Base-by-base conservation (phyloP, 139 green algal species). In the Chlamydomonas urium region DNA sequence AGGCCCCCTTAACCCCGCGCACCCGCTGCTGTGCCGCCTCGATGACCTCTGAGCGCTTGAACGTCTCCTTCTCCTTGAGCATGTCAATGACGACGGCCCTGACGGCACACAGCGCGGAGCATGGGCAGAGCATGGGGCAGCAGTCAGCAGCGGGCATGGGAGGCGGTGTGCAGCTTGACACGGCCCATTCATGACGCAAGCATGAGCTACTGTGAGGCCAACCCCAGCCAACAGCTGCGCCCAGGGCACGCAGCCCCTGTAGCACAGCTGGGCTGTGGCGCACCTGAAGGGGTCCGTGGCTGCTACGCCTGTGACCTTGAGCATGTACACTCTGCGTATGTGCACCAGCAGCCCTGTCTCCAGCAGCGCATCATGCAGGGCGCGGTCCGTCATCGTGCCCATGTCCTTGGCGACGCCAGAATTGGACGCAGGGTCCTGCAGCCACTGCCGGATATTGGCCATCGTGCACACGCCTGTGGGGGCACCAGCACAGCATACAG, bases 291-390 rank as follows among this genome's bases (percentile, higher is more conserved):
- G 29, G n/a, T 62, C 72, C 36, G 47, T 42, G 2, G 38, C 62
- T 26, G 61, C 14, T 2, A 63, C 66, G 28, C 73, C 73, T 4
- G 62, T 75, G 37, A 66, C 57, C 33, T 68, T 77, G n/a, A 73
- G 53, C 69, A 83, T 61, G 57, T 83, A 83, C 56, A 83, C 69
- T 0, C 73, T 75, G 47, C 74, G 67, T 31, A 83, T 75, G 53
- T 26, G 72, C 2, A 42, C 29, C 24, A 83, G 26, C 38, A 70
- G 38, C 19, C 73, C 73, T 23, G 42, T 45, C 23, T 19, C 31
- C 29, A 58, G 45, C 2, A 83, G 6, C 24, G 77, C 72, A 0
- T 74, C 62, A 50, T 83, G 73, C 10, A 83, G 50, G 8, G 31
- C 65, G 32, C 58, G 62, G 53, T 83, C 77, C 0, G 66, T 37